Evolutionary conservation across 768 basidiomycete genomes (phyloP).

Genomic region (Pisolithus tinctorius): DNA sequence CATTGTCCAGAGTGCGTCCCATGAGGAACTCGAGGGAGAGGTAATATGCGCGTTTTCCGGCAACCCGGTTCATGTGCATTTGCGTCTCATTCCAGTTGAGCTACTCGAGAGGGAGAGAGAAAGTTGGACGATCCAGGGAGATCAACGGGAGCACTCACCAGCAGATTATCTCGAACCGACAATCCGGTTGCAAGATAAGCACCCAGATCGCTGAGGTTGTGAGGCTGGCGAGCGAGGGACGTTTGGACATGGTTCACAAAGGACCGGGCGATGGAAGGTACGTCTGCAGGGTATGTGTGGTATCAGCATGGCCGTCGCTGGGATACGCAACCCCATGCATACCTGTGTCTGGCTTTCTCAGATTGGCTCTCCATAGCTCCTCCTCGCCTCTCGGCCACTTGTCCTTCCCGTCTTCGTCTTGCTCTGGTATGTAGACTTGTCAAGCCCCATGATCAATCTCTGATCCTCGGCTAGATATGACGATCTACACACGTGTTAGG

Average conservation of each 20-base stretch:
- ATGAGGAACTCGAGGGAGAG: constrained; percentile 91
- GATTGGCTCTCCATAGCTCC: constrained; percentile 59
- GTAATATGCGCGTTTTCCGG: constrained; percentile 90
- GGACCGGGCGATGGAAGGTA: constrained; percentile 58
- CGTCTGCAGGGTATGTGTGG: constrained; percentile 34
- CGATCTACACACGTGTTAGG: constrained; percentile 43
- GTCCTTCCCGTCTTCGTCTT: constrained; percentile 69
- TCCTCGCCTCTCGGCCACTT: constrained; percentile 84
- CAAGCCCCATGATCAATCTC: constrained; percentile 1
- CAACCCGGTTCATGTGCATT: constrained; percentile 68
- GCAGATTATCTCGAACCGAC: constrained; percentile 80
- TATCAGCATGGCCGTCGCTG: neutral
- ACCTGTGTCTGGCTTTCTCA: constrained; percentile 56
- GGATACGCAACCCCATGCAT: constrained; percentile 2
- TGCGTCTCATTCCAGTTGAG: constrained; percentile 86
- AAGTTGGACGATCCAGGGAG: neutral
- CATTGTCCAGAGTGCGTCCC: constrained; percentile 72
- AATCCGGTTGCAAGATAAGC: constrained; percentile 91
- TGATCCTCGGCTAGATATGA: neutral
- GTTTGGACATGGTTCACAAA: constrained; percentile 84
- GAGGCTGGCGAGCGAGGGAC: constrained; percentile 83
- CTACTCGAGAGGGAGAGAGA: constrained; percentile 25
- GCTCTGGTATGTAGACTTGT: constrained; percentile 73
- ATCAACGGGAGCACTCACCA: constrained; percentile 39
- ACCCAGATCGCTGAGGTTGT: constrained; percentile 80